Base-by-base conservation (phyloP, 2,329 filamentous ascomycete species). In the Hymenoscyphus scutula region DNA sequence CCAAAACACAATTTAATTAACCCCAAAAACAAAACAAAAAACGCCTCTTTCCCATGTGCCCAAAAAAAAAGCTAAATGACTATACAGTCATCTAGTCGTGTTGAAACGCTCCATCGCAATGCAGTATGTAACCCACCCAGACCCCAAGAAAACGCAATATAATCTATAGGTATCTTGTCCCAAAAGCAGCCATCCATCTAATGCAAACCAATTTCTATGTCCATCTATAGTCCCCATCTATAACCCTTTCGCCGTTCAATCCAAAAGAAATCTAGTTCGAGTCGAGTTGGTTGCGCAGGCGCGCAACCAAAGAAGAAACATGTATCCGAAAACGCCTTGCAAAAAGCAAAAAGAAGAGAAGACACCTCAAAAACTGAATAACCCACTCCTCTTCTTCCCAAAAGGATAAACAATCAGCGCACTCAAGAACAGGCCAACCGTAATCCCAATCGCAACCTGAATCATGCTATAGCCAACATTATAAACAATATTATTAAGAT, bases 371-470 rank as follows among this genome's bases (percentile, higher is more conserved):
- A 78, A 78, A 62, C 73, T 76, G 56, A 78, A 78, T 53, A 78
- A 65, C 1, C 76, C 76, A 62, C 75, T 76, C 38, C 76, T 72
- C 58, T 75, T 73, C 66, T 78, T 78, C 30, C 76, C 76, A 53
- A 77, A 68, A 5, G 76, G 76, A 67, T 78, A 78, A 4, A 78
- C 72, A 45, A 77, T 71, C 27, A 78, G 67, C 5, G 75, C 74
- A 58, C 75, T 75, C 11, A 76, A 70, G 61, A 78, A 78, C 25
- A 78, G 64, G 3, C 77, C 77, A 32, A 78, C 76, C 13, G 76
- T 77, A 19, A 78, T 77, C n/a, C 76, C 77, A 59, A 78, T 77
- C 3, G 76, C 76, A 38, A 78, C 70, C 64, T 78, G 74, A 30
- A 78, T 75, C 75, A 78, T 77, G 32, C 70, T 74, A 58, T 73